Conservation (phyloP, 352 stramenopile genomes). For the Phytophthora podocarpi region DNA sequence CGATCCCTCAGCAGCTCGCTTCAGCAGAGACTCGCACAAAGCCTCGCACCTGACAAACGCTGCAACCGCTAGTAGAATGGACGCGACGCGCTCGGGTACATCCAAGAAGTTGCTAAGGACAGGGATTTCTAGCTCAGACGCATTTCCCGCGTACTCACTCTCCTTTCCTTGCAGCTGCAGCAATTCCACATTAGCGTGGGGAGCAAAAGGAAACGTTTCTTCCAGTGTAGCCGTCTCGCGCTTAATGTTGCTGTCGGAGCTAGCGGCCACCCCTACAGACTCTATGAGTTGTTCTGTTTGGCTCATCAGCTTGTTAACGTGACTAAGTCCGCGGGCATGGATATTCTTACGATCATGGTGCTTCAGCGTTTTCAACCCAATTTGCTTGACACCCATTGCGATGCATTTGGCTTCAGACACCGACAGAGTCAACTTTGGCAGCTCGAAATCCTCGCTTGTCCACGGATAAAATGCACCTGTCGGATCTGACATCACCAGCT, state of each 20-base stretch:
- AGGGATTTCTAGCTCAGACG: slow-evolving; percentile 65
- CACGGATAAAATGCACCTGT: slow-evolving; percentile 71
- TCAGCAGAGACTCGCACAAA: slow-evolving; percentile 81
- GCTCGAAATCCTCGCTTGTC: slow-evolving; percentile 50
- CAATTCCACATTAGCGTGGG: slow-evolving; percentile 67
- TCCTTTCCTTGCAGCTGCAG: slow-evolving; percentile 62
- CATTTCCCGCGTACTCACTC: slow-evolving; percentile 79
- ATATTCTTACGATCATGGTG: slow-evolving; percentile 58
- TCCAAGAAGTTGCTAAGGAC: slow-evolving; percentile 84
- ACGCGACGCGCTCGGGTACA: slow-evolving; percentile 80
- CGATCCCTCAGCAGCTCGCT: slow-evolving; percentile 83
- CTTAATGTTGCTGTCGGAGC: slow-evolving; percentile 19
- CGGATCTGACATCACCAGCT: slow-evolving; percentile 70
- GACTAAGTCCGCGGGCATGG: slow-evolving; percentile 35
- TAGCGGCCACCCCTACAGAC: slow-evolving; percentile 28
- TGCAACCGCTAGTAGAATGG: slow-evolving; percentile 74
- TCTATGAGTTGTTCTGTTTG: slow-evolving; percentile 56
- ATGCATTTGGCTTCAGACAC: slow-evolving; percentile 72
- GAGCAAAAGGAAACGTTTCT: slow-evolving; percentile 47
- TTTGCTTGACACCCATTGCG: slow-evolving; percentile 71
- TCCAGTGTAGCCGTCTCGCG: slow-evolving; percentile 36
- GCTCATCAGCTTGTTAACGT: slow-evolving; percentile 62
- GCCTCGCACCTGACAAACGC: slow-evolving; percentile 80
- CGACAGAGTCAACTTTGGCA: slow-evolving; percentile 55
- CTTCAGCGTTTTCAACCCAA: slow-evolving; percentile 72